A percentile compares a stretch with the other conserved stretches of the same genome.
Evolutionary conservation across 2,329 filamentous ascomycete genomes (phyloP).

Genomic region (Nothomitra cinnamomea): DNA sequence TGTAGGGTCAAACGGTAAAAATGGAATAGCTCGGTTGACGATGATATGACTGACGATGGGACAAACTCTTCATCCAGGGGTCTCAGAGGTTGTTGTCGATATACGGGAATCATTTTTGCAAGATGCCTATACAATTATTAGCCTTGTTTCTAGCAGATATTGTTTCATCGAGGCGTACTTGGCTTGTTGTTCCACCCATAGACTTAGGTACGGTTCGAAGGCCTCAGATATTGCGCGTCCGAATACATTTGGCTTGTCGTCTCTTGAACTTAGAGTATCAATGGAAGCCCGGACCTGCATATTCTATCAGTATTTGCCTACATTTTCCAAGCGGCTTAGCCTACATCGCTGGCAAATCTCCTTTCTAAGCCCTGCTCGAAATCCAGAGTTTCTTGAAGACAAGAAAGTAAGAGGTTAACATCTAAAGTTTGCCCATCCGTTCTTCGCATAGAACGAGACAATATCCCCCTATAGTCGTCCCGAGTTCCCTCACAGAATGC

Average conservation of each 20-base stretch:
- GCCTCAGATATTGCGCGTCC: constrained; percentile 87
- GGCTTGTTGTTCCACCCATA: constrained; percentile 96
- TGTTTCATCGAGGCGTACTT: constrained; percentile 27
- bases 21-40: constrained; percentile 91
- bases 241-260: constrained; percentile 62
- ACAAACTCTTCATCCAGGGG: constrained; percentile 84
- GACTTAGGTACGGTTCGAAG: constrained; percentile 88
- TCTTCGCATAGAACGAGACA: constrained; percentile 72
- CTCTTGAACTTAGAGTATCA: constrained; percentile 69
- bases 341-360: constrained; percentile 50
- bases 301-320: neutral
- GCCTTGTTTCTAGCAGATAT: constrained; percentile 4
- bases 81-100: constrained; percentile 65
- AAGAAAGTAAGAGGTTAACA: constrained; percentile 74
- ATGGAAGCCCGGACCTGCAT: constrained; percentile 58
- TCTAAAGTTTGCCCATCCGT: constrained; percentile 65
- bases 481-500: constrained; percentile 89
- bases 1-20: constrained; percentile 87
- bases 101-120: constrained; percentile 68
- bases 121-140: constrained; percentile 38
- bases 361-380: constrained; percentile 87
- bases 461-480: constrained; percentile 85
- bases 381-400: constrained; percentile 86
- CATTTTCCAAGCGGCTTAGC: constrained; percentile 1
- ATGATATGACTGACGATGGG: constrained; percentile 72